A percentile compares a stretch with the other conserved stretches of the same genome.
Evolutionary conservation across 2,329 filamentous ascomycete genomes (phyloP).

Genomic region (Dactylella cylindrospora): DNA sequence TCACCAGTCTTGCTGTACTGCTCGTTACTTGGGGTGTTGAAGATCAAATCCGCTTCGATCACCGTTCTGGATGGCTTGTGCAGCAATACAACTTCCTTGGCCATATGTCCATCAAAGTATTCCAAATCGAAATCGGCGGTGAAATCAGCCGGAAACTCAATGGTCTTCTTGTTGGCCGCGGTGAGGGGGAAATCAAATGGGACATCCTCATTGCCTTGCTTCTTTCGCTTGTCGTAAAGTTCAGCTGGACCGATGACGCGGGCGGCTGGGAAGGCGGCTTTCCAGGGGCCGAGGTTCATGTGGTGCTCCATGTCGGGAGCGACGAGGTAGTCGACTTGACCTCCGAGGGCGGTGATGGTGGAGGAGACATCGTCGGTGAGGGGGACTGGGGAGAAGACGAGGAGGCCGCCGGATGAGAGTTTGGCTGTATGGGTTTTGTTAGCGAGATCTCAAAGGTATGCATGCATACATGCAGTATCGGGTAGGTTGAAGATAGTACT

Average conservation of each 20-base stretch:
- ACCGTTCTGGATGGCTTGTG: slow-evolving; percentile 73
- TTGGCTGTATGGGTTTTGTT: slow-evolving; percentile 61
- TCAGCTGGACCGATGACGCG: slow-evolving; percentile 80
- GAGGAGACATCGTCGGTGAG: slow-evolving; percentile 72
- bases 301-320: slow-evolving; percentile 92
- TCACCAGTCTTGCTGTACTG: slow-evolving; percentile 69
- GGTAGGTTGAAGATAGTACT: slow-evolving; percentile 46
- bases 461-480: not conserved
- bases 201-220: slow-evolving; percentile 59
- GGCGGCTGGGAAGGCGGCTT: slow-evolving; percentile 73
- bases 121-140: slow-evolving; percentile 83
- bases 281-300: slow-evolving; percentile 87
- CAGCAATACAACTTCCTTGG: slow-evolving; percentile 84
- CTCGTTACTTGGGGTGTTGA: slow-evolving; percentile 85
- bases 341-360: slow-evolving; percentile 65
- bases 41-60: slow-evolving; percentile 86
- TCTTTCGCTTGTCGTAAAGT: slow-evolving; percentile 76
- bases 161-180: slow-evolving; percentile 56
- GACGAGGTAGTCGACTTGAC: slow-evolving; percentile 77
- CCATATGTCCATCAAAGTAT: slow-evolving; percentile 75
- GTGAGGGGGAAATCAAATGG: slow-evolving; percentile 70
- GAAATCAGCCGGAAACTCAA: slow-evolving; percentile 72
- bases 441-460: slow-evolving; percentile 1
- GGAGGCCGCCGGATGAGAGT: slow-evolving; percentile 73
- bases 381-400: slow-evolving; percentile 88